A percentile compares a stretch with the other conserved stretches of the same genome.
phyloP scores from a whole-genome alignment of 2,329 filamentous ascomycete genomes.

The Cryphonectria parasitica region DNA sequence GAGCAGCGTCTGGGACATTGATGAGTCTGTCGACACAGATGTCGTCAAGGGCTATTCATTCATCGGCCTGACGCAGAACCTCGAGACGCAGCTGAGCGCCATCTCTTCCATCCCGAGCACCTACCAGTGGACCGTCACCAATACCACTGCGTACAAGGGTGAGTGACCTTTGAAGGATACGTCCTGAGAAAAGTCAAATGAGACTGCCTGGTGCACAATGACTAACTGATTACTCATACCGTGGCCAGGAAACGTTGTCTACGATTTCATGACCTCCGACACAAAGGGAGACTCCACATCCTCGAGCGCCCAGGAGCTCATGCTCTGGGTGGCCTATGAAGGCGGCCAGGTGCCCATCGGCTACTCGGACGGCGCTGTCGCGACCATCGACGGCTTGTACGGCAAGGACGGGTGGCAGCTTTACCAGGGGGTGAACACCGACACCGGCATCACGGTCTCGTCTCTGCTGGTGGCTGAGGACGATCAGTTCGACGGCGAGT shows the following conservation, averaged over 20 bases:
- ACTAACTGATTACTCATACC: not conserved
- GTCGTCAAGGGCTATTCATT: constrained; percentile 50
- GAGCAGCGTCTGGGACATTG: constrained; percentile 45
- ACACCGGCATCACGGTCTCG: constrained; percentile 48
- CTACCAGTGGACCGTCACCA: constrained; percentile 45
- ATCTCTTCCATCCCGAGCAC: constrained; percentile 45
- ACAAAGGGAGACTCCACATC: constrained; percentile 48
- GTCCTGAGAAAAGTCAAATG: not conserved
- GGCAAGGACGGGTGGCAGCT: constrained; percentile 45
- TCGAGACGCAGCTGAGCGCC: constrained; percentile 43
- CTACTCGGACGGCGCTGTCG: constrained; percentile 40
- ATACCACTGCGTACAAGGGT: constrained; percentile 45
- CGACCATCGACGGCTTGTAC: constrained; percentile 42
- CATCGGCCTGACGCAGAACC: constrained; percentile 47
- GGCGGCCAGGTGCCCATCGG: constrained; percentile 50
- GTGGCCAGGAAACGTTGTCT: constrained; percentile 43
- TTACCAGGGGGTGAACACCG: constrained; percentile 46
- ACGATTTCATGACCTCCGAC: constrained; percentile 50
- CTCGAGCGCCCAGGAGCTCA: constrained; percentile 44
- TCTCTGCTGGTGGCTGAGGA: constrained; percentile 40
- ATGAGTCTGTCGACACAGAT: constrained; percentile 39
- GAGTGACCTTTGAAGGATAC: not conserved
- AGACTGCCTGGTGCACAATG: not conserved
- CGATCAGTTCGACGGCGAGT: constrained; percentile 43
- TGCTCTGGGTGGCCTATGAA: constrained; percentile 51